Conservation (phyloP, 1,139 yeast species). For the Saccharomyces hybrid region DNA sequence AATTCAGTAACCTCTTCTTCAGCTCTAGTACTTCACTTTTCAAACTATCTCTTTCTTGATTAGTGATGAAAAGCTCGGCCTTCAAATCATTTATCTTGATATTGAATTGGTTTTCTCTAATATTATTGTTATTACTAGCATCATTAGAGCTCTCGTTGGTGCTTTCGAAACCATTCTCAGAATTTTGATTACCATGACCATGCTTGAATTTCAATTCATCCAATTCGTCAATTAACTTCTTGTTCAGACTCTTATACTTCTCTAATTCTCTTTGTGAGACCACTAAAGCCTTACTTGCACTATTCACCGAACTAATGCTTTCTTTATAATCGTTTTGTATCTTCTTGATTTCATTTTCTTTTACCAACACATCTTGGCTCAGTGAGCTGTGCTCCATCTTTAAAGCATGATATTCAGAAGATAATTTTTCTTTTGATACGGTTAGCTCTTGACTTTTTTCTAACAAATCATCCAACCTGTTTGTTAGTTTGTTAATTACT, state of each 20-base stretch:
- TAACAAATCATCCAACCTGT: conserved; percentile 20
- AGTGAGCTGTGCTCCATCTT: conserved; percentile 17
- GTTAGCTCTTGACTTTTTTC: conserved; percentile 19
- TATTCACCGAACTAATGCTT: conserved; percentile 63
- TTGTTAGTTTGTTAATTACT: conserved; percentile 19
- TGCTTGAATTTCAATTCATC: conserved; percentile 51
- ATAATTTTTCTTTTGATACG: conserved; percentile 18
- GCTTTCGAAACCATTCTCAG: conserved; percentile 4
- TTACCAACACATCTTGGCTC: conserved; percentile 15
- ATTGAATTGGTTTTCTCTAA: conserved; percentile 60
- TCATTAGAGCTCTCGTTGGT: conserved; percentile 10
- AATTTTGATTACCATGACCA: conserved; percentile 7
- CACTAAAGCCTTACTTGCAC: conserved; percentile 67
- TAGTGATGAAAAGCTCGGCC: conserved; percentile 72
- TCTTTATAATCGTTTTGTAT: conserved; percentile 56
- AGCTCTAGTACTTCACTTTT: conserved; percentile 54
- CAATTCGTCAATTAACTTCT: conserved; percentile 53
- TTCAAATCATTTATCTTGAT: conserved; percentile 74
- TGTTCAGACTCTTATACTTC: conserved; percentile 50
- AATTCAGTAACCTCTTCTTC: conserved; percentile 46
- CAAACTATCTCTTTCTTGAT: conserved; percentile 77
- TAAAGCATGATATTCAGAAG: conserved; percentile 20
- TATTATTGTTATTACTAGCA: conserved; percentile 38
- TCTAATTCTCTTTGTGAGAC: conserved; percentile 64
- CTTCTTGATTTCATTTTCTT: conserved; percentile 32